Percentiles rank a stretch among this genome's conserved stretches.
Conservation (phyloP, 257 asterid species). For the Fraxinus anomala region DNA sequence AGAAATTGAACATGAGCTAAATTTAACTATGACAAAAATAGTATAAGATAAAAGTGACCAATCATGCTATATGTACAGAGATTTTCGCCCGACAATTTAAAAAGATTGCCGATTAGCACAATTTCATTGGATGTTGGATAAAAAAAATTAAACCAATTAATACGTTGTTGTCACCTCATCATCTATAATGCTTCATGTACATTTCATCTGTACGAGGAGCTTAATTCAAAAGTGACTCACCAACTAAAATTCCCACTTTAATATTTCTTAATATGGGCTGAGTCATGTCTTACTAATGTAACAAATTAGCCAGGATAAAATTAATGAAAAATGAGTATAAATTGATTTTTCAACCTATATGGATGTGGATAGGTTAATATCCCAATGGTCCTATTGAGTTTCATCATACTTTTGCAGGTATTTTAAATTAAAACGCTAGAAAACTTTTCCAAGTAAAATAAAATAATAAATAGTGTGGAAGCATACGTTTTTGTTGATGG, state of each 20-base stretch:
- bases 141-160: too few species aligned
- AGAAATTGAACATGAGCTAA: not conserved
- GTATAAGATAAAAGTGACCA: not conserved
- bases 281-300: conserved; percentile 27
- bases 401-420: not conserved
- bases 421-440: too few species aligned
- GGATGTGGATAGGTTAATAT: not conserved
- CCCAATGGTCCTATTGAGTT: not conserved
- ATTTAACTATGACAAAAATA: conserved; percentile 6
- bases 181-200: too few species aligned
- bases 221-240: not conserved
- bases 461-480: not conserved
- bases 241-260: not conserved
- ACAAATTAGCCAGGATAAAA: not conserved
- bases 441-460: too few species aligned
- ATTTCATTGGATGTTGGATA: too few species aligned
- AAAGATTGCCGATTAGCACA: too few species aligned
- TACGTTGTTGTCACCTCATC: too few species aligned
- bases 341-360: conserved; percentile 10
- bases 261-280: conserved; percentile 20
- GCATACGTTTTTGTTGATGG: not conserved
- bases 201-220: too few species aligned
- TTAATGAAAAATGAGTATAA: not conserved
- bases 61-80: too few species aligned
- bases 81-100: too few species aligned